Conservation (phyloP, 129 eudicot genomes). For the Saposhnikovia divaricata region DNA sequence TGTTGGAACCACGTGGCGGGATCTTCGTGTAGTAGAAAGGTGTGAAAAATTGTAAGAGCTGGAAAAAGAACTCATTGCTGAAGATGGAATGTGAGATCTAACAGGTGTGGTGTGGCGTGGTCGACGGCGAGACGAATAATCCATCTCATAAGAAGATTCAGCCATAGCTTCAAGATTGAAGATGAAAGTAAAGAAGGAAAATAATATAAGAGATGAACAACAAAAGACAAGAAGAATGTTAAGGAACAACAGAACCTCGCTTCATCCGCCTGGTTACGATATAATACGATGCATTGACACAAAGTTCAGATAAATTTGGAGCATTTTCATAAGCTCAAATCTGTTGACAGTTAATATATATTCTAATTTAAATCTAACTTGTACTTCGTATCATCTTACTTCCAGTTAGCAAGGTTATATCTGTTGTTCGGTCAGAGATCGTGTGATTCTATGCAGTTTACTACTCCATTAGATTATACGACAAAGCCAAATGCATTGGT, state of each 20-base stretch:
- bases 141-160: slow-evolving; percentile 5
- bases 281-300: not conserved
- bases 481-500: not conserved
- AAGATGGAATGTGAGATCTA: slow-evolving; percentile 22
- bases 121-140: not conserved
- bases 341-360: not conserved
- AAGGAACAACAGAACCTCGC: not conserved
- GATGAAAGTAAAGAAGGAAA: not conserved
- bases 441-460: not conserved
- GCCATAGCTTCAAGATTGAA: slow-evolving; percentile 28
- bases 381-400: not conserved
- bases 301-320: not conserved
- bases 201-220: slow-evolving; percentile 4
- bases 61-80: slow-evolving; percentile 35
- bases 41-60: slow-evolving; percentile 33
- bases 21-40: slow-evolving; percentile 24
- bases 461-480: not conserved
- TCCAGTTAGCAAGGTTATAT: not conserved
- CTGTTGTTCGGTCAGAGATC: slow-evolving; percentile 1
- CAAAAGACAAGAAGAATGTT: not conserved
- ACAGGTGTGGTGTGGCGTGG: slow-evolving; percentile 6
- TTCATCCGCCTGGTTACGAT: not conserved
- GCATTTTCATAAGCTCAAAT: not conserved
- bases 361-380: not conserved
- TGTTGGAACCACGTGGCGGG: slow-evolving; percentile 36